phyloP scores from a whole-genome alignment of 441 rosid species.

The Pelargonium fulgidum region DNA sequence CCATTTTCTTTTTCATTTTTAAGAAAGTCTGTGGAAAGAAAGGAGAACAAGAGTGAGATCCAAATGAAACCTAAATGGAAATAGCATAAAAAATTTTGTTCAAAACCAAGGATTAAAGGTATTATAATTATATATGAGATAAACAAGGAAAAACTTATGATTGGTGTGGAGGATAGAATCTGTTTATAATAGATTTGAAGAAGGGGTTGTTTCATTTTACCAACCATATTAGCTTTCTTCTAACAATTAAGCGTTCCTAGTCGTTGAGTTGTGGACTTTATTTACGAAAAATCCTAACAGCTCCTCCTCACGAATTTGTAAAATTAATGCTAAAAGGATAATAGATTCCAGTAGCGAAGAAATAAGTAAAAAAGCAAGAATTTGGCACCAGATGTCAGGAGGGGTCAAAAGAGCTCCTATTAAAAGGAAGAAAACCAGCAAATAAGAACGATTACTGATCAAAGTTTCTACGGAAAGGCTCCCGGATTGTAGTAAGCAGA shows the following conservation, averaged over 20 bases:
- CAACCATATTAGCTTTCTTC: too few species aligned
- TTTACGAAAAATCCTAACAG: too few species aligned
- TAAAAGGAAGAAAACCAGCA: not conserved
- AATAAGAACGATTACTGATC: not conserved
- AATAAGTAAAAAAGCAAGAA: not conserved
- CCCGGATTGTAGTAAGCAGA: too few species aligned
- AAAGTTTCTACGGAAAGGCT: not conserved
- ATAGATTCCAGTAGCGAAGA: not conserved
- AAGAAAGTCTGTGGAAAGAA: not conserved
- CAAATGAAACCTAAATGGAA: not conserved
- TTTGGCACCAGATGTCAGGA: not conserved
- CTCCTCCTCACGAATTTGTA: not conserved
- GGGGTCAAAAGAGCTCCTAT: not conserved
- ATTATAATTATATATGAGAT: not conserved
- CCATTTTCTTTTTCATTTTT: not conserved
- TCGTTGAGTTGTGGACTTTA: too few species aligned
- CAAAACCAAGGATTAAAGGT: not conserved
- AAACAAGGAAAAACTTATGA: slow-evolving; percentile 3
- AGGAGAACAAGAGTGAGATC: not conserved
- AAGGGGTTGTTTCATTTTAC: not conserved
- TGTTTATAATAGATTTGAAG: not conserved
- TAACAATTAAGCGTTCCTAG: too few species aligned
- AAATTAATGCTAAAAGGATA: not conserved
- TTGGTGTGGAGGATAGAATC: slow-evolving; percentile 3
- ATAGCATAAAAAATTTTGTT: not conserved